Conservation (phyloP, 345 rosid species). For the Moringa oleifera region DNA sequence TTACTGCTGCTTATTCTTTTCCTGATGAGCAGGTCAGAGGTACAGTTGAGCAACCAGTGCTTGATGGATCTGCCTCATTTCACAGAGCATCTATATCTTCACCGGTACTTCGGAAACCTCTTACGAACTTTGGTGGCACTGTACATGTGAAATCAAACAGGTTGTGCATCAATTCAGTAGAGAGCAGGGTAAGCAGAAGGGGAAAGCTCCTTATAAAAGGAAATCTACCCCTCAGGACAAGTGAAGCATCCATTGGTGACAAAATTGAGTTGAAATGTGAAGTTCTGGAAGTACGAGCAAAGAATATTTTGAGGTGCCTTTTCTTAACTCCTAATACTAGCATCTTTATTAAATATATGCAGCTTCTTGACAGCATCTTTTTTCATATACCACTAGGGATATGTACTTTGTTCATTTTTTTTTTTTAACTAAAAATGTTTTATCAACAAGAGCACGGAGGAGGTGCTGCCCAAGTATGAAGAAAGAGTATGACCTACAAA, state of each 20-base stretch:
- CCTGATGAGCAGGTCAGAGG: conserved; percentile 70
- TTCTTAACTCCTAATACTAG: conserved; percentile 7
- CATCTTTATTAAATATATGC: conserved; percentile 1
- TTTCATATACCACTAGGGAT: not conserved
- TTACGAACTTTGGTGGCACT: conserved; percentile 87
- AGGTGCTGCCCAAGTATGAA: too few species aligned
- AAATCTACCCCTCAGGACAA: conserved; percentile 77
- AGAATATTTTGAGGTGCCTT: conserved; percentile 71
- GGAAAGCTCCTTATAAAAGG: conserved; percentile 88
- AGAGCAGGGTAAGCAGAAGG: conserved; percentile 85
- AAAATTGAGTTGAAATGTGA: conserved; percentile 94
- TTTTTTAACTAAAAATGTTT: too few species aligned
- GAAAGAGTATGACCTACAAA: too few species aligned
- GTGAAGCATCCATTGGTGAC: conserved; percentile 69
- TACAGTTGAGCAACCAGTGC: conserved; percentile 87
- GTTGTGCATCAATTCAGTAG: conserved; percentile 68
- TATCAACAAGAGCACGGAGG: too few species aligned
- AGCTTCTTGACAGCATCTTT: not conserved
- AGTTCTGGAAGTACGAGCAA: conserved; percentile 89
- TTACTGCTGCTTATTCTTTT: conserved; percentile 10
- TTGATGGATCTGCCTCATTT: conserved; percentile 91
- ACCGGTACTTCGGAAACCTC: conserved; percentile 80
- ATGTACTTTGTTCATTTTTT: not conserved
- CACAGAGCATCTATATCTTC: conserved; percentile 87
- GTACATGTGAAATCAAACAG: conserved; percentile 84